Base-by-base conservation (phyloP, 108 stramenopile species). In the Epipyxis sp. region DNA sequence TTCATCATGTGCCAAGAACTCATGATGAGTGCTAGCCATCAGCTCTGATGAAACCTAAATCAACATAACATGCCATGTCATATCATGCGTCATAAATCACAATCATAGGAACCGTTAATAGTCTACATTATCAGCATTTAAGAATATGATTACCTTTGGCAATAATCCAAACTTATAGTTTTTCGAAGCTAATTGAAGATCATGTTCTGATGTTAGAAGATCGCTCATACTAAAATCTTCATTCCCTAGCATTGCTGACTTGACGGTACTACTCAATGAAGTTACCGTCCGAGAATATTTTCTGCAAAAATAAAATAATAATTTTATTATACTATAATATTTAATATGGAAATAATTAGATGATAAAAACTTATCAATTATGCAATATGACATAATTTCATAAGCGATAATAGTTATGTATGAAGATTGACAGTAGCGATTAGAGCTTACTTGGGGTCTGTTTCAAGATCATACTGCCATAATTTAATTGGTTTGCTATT, bases 1-100 rank as follows among this genome's bases (percentile, higher is more conserved):
- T 42, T 74, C 71, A 32, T 74, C 71, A 42, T 74, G 44, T 34
- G 71, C 71, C 71, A 74, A 20, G 71, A 74, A 74, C 71, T 74
- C 71, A 32, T 57, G 20, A 10, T 27, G 6, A 13, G 35, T 42
- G 41, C 27, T 29, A 10, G 71, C n/a, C 46, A 57, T 39, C 20
- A 74, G 34, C 32, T 74, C 71, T 3, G 71, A 74, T 3, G 50
- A 57, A 37, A 74, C n/a, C n/a, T n/a, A n/a, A n/a, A n/a, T n/a
- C n/a, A n/a, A n/a, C 25, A 57, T n/a, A 57, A 57, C n/a, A n/a
- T n/a, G 54, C 25, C 54, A 57, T 57, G 25, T n/a, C 25, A 57
- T 57, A n/a, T n/a, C 25, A 57, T 57, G 25, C 54, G 25, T 57
- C 25, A 57, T n/a, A n/a, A n/a, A 57, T n/a, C 25, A n/a, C n/a